phyloP scores from a whole-genome alignment of 2,329 filamentous ascomycete species.

The Pestalotiopsis sp. region DNA sequence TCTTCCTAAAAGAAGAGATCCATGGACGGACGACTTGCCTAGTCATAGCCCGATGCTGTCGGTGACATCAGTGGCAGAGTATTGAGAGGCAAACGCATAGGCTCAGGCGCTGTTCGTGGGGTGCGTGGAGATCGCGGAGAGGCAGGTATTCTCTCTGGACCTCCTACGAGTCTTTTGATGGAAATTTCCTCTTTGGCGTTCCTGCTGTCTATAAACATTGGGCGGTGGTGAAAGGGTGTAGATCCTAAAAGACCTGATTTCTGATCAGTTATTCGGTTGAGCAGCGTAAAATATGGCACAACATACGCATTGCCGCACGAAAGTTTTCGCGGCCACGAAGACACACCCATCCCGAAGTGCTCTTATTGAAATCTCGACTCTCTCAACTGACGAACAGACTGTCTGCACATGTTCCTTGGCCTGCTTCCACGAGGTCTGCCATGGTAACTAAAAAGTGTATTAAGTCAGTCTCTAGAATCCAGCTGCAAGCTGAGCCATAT shows the following conservation, averaged over 20 bases:
- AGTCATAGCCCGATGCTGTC: constrained; percentile 18
- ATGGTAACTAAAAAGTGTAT: constrained; percentile 41
- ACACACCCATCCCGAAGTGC: constrained; percentile 49
- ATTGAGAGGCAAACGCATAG: constrained; percentile 18
- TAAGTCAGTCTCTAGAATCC: not conserved
- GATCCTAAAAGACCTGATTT: constrained; percentile 39
- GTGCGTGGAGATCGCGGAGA: constrained; percentile 20
- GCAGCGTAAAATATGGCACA: not conserved
- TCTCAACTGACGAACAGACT: constrained; percentile 43
- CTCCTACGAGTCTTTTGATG: constrained; percentile 31
- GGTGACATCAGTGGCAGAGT: constrained; percentile 21
- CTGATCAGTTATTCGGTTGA: constrained; percentile 16
- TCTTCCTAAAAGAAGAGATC: constrained; percentile 6
- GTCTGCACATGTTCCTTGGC: constrained; percentile 47
- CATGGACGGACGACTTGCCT: constrained; percentile 21
- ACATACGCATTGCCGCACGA: constrained; percentile 44
- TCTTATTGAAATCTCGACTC: constrained; percentile 48
- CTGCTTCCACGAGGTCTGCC: constrained; percentile 46
- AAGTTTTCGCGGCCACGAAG: constrained; percentile 47
- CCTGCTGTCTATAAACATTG: constrained; percentile 42
- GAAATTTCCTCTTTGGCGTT: constrained; percentile 41
- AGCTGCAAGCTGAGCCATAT: too few species aligned
- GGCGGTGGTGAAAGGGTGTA: constrained; percentile 40
- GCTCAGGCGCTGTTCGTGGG: constrained; percentile 18
- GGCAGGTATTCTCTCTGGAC: constrained; percentile 12